A percentile compares a stretch with the other conserved stretches of the same genome.
Conservation (phyloP, 2,329 filamentous ascomycete species). For the Claviceps sp. region DNA sequence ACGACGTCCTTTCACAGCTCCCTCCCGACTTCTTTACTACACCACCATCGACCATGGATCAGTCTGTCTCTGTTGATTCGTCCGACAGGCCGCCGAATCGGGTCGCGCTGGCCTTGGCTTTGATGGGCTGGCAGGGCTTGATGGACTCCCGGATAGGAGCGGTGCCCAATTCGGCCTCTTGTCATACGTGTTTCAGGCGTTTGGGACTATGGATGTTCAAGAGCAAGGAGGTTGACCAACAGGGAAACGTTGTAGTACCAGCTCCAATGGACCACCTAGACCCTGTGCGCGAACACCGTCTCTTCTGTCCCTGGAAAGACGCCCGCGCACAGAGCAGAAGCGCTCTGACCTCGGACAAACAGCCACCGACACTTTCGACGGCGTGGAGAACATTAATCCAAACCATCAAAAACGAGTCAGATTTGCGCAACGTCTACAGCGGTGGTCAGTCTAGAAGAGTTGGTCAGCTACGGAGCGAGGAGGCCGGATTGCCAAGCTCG, state of each 20-base stretch:
- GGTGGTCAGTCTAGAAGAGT: conserved; percentile 18
- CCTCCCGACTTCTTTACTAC: conserved; percentile 41
- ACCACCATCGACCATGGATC: conserved; percentile 19
- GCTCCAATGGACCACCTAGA: conserved; percentile 56
- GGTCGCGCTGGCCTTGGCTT: conserved; percentile 52
- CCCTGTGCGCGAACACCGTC: conserved; percentile 58
- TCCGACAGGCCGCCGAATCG: conserved; percentile 32
- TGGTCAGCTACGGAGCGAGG: conserved; percentile 3
- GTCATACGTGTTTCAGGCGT: conserved; percentile 74
- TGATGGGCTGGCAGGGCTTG: conserved; percentile 66
- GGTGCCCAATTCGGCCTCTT: conserved; percentile 62
- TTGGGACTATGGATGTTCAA: conserved; percentile 92
- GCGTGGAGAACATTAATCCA: conserved; percentile 43
- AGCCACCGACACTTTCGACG: conserved; percentile 21
- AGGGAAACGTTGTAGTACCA: conserved; percentile 38
- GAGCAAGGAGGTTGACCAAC: conserved; percentile 50
- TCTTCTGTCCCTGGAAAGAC: conserved; percentile 74
- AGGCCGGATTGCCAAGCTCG: not conserved
- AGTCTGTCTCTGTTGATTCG: conserved; percentile 14
- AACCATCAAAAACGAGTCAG: conserved; percentile 45
- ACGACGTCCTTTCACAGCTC: conserved; percentile 35
- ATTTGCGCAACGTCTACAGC: conserved; percentile 28
- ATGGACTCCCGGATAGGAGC: conserved; percentile 39
- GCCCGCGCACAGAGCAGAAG: conserved; percentile 40
- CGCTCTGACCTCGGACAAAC: conserved; percentile 19